Evolutionary conservation across 108 stramenopile species (phyloP), one percentile per base, ranked within the genome.

Genomic region (Stephanodiscus triporus): DNA sequence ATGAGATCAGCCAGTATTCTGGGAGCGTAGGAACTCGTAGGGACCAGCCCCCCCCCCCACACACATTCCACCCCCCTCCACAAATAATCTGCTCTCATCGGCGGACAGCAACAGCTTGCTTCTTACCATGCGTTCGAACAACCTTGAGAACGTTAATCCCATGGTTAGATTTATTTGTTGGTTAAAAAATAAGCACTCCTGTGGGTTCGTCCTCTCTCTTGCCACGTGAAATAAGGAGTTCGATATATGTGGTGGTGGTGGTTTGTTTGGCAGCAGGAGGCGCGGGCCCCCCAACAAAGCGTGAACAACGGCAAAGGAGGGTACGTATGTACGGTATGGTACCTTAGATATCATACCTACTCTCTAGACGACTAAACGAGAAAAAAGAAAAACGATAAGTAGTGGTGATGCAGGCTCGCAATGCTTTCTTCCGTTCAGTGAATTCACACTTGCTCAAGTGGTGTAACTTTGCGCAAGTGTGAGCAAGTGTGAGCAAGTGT

Each of bases 81-180:
- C n/a, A 45, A 45, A 45, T 45, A 45, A 16, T 45, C 43, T 17
- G 43, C 3, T 45, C 4, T 5, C 2, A 61, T 32, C 36, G 14
- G 9, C 22, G 16, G 6, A 13, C 20, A 26, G n/a, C 30, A 32
- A 22, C 49, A 34, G 38, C 11, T 32, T 63, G 26, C 22, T 20
- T 36, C 92, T 91, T 85, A 91, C 92, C 89, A 94, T 87, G 71
- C 93, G 89, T 86, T 95, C 93, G 82, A 87, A 95, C 56, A 95
- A 82, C 63, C 87, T 81, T 72, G 93, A 95, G 78, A 95, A 91
- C 37, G 93, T 89, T 63, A 95, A 84, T 81, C 93, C 93, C 93
- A 95, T 95, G 65, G 84, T 95, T 84, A 62, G 40, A 51, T 64
- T 72, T 29, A 14, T 27, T 64, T 70, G 8, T 9, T 54, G 30